Percentiles rank a stretch among this genome's conserved stretches.
Evolutionary conservation across 768 basidiomycete species (phyloP).

Genomic region (Tricholoma bakamatsutake): DNA sequence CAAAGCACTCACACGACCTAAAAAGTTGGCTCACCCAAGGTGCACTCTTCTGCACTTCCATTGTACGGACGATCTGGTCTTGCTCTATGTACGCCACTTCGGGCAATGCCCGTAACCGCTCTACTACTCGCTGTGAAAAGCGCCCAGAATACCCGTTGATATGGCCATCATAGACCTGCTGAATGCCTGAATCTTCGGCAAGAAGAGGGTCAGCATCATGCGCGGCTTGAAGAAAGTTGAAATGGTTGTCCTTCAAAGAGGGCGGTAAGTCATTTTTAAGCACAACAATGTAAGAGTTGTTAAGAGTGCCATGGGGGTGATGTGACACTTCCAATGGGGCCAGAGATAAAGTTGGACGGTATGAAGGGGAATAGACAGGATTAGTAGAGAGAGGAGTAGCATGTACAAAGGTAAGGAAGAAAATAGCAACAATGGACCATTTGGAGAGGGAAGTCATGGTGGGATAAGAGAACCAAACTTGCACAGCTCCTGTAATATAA

Average conservation of each 20-base stretch:
- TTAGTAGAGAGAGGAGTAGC: constrained; percentile 49
- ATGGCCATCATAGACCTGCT: constrained; percentile 73
- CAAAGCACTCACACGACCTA: neutral
- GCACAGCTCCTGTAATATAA: constrained; percentile 16
- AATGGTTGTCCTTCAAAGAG: constrained; percentile 62
- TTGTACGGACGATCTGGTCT: constrained; percentile 87
- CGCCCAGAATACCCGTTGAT: constrained; percentile 77
- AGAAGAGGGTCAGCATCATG: constrained; percentile 47
- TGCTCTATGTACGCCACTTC: constrained; percentile 91
- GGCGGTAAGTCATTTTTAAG: constrained; percentile 66
- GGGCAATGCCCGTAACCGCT: constrained; percentile 73
- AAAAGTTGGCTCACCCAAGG: constrained; percentile 67
- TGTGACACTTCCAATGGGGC: constrained; percentile 57
- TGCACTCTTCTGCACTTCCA: constrained; percentile 62
- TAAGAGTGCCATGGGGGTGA: constrained; percentile 67
- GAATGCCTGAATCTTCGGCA: constrained; percentile 47
- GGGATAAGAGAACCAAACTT: constrained; percentile 19
- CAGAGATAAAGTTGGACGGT: constrained; percentile 40
- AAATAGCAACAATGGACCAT: constrained; percentile 38
- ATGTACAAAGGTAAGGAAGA: constrained; percentile 28
- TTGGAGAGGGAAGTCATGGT: constrained; percentile 39
- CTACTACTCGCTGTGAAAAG: constrained; percentile 65
- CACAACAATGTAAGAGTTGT: constrained; percentile 94
- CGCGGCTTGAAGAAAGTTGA: constrained; percentile 71
- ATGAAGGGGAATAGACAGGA: constrained; percentile 23